Conservation (phyloP, 2,329 filamentous ascomycete genomes). For the Cyanodermella asteris region DNA sequence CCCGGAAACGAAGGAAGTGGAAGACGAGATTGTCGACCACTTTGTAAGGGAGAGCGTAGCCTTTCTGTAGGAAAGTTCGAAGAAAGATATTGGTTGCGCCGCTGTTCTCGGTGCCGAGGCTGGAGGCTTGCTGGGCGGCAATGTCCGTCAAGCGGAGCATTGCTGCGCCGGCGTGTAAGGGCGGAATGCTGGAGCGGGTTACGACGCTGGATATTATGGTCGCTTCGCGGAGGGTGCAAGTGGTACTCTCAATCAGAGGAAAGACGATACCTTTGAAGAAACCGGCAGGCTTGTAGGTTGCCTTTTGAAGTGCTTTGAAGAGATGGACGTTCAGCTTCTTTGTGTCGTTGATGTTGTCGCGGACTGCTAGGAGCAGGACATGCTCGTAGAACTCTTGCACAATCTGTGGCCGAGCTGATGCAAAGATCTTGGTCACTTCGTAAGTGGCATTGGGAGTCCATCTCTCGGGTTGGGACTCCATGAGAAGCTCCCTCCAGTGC, state of each 20-base stretch:
- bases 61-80: slow-evolving; percentile 80
- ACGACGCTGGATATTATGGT: slow-evolving; percentile 78
- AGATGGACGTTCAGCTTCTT: slow-evolving; percentile 92
- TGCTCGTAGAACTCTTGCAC: slow-evolving; percentile 72
- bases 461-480: slow-evolving; percentile 58
- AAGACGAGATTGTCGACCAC: slow-evolving; percentile 89
- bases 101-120: slow-evolving; percentile 55
- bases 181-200: slow-evolving; percentile 64
- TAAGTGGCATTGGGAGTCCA: slow-evolving; percentile 68
- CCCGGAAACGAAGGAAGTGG: slow-evolving; percentile 81
- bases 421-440: slow-evolving; percentile 80
- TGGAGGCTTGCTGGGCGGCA: slow-evolving; percentile 68
- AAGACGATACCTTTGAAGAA: slow-evolving; percentile 97
- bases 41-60: slow-evolving; percentile 86
- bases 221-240: slow-evolving; percentile 81
- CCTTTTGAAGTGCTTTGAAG: slow-evolving; percentile 84
- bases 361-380: slow-evolving; percentile 72
- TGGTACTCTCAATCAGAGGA: slow-evolving; percentile 61
- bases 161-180: slow-evolving; percentile 79
- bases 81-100: slow-evolving; percentile 93
- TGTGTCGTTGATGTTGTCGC: slow-evolving; percentile 79
- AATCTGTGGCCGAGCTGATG: slow-evolving; percentile 57
- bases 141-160: slow-evolving; percentile 87
- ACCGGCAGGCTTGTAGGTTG: slow-evolving; percentile 76
- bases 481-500: slow-evolving; percentile 73